Conservation (phyloP, 148 eudicot genomes). For the Vaccinium corymbosum region DNA sequence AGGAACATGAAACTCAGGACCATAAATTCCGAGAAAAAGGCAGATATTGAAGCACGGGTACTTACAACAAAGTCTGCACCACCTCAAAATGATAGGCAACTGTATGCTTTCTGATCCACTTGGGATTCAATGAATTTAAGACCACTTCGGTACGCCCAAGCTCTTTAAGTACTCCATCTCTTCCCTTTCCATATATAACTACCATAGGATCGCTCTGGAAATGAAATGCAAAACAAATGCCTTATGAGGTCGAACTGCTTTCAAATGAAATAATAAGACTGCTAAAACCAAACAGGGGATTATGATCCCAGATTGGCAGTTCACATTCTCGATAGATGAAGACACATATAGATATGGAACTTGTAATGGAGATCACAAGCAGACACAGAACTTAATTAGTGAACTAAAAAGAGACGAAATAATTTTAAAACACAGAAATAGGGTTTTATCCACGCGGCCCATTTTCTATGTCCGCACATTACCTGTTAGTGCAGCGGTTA, state of each 20-base stretch:
- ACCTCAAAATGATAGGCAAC: slow-evolving; percentile 81
- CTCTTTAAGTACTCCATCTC: slow-evolving; percentile 91
- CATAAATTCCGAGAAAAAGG: slow-evolving; percentile 10
- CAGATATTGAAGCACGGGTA: slow-evolving; percentile 11
- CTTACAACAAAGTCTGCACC: slow-evolving; percentile 92
- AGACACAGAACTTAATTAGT: background rate
- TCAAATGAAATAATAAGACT: slow-evolving; percentile 8
- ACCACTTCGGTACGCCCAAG: slow-evolving; percentile 90
- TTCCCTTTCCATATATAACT: slow-evolving; percentile 70
- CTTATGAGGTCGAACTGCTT: slow-evolving; percentile 5
- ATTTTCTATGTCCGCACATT: background rate
- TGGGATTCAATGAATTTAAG: slow-evolving; percentile 73
- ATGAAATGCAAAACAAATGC: slow-evolving; percentile 19
- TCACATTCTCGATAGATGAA: background rate
- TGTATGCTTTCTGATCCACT: slow-evolving; percentile 71
- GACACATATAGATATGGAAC: background rate
- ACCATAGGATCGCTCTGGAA: slow-evolving; percentile 95
- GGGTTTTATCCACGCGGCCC: background rate
- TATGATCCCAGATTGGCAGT: background rate
- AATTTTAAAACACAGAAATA: background rate
- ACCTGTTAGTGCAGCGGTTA: background rate
- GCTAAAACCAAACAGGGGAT: background rate
- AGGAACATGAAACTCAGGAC: slow-evolving; percentile 17
- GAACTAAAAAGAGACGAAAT: background rate
- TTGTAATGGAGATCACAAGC: background rate